phyloP scores from a whole-genome alignment of 345 rosid species.

The Populus deltoides region DNA sequence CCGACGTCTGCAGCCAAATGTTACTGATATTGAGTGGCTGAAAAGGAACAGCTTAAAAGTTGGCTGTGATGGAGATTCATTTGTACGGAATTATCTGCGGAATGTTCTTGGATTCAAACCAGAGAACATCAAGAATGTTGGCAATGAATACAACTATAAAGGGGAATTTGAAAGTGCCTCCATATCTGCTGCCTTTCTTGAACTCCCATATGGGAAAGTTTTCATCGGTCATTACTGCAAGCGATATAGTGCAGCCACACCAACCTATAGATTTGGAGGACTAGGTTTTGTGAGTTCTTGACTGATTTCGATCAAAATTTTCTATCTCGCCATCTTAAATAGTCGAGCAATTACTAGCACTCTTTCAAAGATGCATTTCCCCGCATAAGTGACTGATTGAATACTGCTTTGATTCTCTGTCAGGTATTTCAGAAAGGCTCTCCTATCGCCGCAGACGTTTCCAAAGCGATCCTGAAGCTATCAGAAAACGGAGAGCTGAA shows the following conservation, averaged over 20 bases:
- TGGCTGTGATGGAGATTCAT: conserved; percentile 52
- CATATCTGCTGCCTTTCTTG: conserved; percentile 50
- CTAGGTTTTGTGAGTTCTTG: conserved; percentile 49
- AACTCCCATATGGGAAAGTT: conserved; percentile 49
- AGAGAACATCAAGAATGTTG: conserved; percentile 20
- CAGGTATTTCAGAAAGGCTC: conserved; percentile 53
- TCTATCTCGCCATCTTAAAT: background rate
- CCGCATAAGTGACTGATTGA: background rate
- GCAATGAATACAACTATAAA: conserved; percentile 3
- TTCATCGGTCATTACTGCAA: conserved; percentile 42
- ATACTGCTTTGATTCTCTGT: background rate
- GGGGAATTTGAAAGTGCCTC: conserved; percentile 18
- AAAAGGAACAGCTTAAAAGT: conserved; percentile 27
- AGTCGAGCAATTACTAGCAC: background rate
- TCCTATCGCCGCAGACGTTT: conserved; percentile 37
- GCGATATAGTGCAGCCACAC: conserved; percentile 20
- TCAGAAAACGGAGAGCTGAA: conserved; percentile 39
- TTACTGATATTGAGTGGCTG: conserved; percentile 38
- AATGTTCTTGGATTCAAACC: conserved; percentile 26
- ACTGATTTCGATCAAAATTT: background rate
- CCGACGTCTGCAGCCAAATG: conserved; percentile 32
- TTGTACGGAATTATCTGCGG: conserved; percentile 38
- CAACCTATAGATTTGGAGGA: conserved; percentile 49
- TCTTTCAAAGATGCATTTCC: background rate
- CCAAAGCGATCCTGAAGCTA: conserved; percentile 40